Percentiles rank a stretch among this genome's conserved stretches.
These are phyloP conservation scores for Citrus australasica DNA, from an alignment of 345 rosid genomes.

Conservation along the genomic window DNA sequence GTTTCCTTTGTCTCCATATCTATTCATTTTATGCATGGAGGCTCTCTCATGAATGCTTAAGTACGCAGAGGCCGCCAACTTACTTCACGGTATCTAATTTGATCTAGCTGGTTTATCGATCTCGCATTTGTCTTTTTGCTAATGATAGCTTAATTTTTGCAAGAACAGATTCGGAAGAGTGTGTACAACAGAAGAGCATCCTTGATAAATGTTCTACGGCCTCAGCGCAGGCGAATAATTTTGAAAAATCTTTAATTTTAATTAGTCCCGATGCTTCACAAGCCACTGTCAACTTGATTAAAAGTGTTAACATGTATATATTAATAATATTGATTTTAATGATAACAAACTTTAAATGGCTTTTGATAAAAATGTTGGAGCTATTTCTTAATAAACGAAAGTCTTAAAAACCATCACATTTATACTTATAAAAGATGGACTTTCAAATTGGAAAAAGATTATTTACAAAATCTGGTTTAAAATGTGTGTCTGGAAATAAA, in stretches of 20 bases:
- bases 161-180: background rate
- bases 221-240: background rate
- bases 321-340: too few species aligned
- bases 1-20: background rate
- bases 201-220: background rate
- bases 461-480: too few species aligned
- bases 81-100: background rate
- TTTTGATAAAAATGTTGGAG: too few species aligned
- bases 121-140: background rate
- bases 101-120: background rate
- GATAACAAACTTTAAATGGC: too few species aligned
- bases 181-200: too few species aligned
- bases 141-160: background rate
- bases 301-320: too few species aligned
- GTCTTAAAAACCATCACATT: too few species aligned
- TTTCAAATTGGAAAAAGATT: too few species aligned
- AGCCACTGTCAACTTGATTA: background rate
- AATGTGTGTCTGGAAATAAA: too few species aligned
- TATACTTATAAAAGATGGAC: too few species aligned
- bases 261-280: background rate
- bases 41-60: background rate
- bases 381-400: too few species aligned
- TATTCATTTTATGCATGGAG: background rate
- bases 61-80: background rate
- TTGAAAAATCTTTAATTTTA: background rate